A percentile compares a stretch with the other conserved stretches of the same genome.
Conservation (phyloP, 2,329 filamentous ascomycete species). For the Botryotinia narcissicola region DNA sequence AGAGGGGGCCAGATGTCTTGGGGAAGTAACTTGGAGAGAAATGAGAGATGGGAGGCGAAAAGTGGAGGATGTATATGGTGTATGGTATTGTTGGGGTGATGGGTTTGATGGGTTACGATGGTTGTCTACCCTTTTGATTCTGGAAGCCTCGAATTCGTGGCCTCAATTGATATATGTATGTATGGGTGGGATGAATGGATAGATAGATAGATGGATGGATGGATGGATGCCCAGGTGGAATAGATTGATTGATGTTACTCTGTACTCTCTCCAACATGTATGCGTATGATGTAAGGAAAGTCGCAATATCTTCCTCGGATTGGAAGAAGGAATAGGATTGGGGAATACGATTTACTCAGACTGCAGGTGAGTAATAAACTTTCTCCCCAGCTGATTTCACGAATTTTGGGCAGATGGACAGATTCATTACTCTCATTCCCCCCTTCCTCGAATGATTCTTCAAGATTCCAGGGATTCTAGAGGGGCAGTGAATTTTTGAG, state of each 20-base stretch:
- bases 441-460: constrained; percentile 8
- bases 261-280: not conserved
- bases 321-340: not conserved
- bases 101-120: not conserved
- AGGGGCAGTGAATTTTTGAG: constrained; percentile 6
- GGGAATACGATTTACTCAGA: not conserved
- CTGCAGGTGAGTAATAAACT: not conserved
- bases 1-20: not conserved
- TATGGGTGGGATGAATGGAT: not conserved
- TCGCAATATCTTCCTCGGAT: not conserved
- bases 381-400: not conserved
- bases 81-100: not conserved
- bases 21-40: not conserved
- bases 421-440: not conserved
- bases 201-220: not conserved
- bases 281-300: not conserved
- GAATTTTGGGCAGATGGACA: not conserved
- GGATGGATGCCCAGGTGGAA: not conserved
- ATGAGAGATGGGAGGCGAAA: not conserved
- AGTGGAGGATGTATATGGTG: not conserved
- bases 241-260: not conserved
- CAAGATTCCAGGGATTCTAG: not conserved
- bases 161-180: not conserved
- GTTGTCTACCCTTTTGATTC: not conserved
- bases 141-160: constrained; percentile 8